Percentiles rank a stretch among this genome's conserved stretches.
These are phyloP conservation scores for Carallia brachiata DNA, from an alignment of 345 rosid species.

Conservation along the genomic window DNA sequence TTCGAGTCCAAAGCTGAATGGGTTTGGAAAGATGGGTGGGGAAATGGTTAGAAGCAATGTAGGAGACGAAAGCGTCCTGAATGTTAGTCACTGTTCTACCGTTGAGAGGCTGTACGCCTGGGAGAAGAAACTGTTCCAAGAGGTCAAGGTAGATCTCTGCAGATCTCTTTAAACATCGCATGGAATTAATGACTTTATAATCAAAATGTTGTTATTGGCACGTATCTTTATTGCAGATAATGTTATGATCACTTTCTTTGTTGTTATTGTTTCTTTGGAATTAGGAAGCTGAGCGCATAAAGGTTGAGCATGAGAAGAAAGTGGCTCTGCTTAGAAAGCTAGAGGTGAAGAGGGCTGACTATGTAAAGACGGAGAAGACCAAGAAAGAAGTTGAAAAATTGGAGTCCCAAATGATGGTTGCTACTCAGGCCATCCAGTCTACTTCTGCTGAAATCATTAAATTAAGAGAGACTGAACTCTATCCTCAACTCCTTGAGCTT, in stretches of 20 bases:
- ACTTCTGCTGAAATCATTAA: slow-evolving; percentile 80
- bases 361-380: slow-evolving; percentile 73
- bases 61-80: slow-evolving; percentile 18
- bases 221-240: not conserved
- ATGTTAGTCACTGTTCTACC: slow-evolving; percentile 69
- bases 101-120: slow-evolving; percentile 86
- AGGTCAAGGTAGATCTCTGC: slow-evolving; percentile 67
- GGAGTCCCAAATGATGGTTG: slow-evolving; percentile 81
- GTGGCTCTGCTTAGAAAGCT: slow-evolving; percentile 71
- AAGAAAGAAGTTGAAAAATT: slow-evolving; percentile 81
- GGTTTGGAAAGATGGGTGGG: slow-evolving; percentile 37
- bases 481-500: slow-evolving; percentile 83
- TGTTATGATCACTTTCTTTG: not conserved
- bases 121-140: slow-evolving; percentile 91
- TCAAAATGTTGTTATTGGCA: not conserved
- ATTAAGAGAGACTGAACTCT: slow-evolving; percentile 75
- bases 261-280: not conserved
- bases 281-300: slow-evolving; percentile 65
- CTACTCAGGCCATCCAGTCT: slow-evolving; percentile 76
- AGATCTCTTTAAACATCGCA: not conserved
- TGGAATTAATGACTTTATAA: not conserved
- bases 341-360: slow-evolving; percentile 81
- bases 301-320: slow-evolving; percentile 83
- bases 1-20: slow-evolving; percentile 52
- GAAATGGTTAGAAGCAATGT: slow-evolving; percentile 21